These are phyloP conservation scores for Penicillium sclerotigenum DNA, from an alignment of 2,329 filamentous ascomycete genomes.

Conservation along the genomic window DNA sequence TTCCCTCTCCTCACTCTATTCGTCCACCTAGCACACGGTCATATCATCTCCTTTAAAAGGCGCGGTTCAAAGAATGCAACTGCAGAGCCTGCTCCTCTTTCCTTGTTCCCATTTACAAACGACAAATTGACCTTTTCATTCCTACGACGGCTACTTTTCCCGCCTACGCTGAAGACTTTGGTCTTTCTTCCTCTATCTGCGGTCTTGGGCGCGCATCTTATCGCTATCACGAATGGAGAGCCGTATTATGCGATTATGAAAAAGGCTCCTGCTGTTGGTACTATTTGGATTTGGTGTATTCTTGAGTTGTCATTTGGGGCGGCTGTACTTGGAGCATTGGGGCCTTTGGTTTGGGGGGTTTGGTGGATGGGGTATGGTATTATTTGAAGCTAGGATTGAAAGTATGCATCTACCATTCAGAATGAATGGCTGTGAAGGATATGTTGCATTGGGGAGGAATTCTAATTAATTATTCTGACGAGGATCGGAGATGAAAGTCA, in stretches of 20 bases:
- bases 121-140: constrained; percentile 29
- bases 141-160: constrained; percentile 32
- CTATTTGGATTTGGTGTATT: constrained; percentile 89
- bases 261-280: constrained; percentile 80
- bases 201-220: constrained; percentile 69
- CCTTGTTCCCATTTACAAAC: constrained; percentile 26
- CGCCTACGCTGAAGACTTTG: constrained; percentile 32
- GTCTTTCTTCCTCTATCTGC: constrained; percentile 35
- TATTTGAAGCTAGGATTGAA: constrained; percentile 16
- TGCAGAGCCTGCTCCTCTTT: background rate
- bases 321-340: constrained; percentile 56
- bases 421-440: too few relatives aligned
- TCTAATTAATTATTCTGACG: background rate
- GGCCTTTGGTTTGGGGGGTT: constrained; percentile 51
- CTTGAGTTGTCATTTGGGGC: constrained; percentile 74
- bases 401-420: background rate
- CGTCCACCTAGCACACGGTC: constrained; percentile 46
- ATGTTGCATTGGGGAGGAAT: background rate
- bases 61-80: constrained; percentile 1
- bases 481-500: background rate
- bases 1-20: constrained; percentile 45
- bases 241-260: constrained; percentile 90
- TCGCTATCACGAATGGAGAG: constrained; percentile 74
- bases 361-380: constrained; percentile 56
- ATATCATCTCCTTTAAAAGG: constrained; percentile 37